A percentile compares a stretch with the other conserved stretches of the same genome.
Conservation (phyloP, 2,329 filamentous ascomycete species). For the Penicillium sp. region DNA sequence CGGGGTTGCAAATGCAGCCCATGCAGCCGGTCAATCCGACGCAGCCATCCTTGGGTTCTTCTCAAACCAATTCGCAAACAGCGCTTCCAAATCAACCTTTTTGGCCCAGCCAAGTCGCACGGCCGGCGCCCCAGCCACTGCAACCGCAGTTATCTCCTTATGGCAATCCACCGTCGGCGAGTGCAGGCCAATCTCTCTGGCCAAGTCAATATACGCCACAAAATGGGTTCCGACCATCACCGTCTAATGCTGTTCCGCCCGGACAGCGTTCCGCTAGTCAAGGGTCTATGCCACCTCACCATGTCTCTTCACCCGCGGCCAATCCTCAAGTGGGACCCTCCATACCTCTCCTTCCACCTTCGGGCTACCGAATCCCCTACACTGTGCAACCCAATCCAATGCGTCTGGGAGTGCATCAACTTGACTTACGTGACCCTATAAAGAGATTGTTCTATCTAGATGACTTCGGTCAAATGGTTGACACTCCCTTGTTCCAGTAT, state of each 20-base stretch:
- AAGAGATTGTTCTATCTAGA: slow-evolving; percentile 31
- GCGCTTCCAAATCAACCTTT: no score
- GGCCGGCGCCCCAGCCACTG: no score
- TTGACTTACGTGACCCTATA: slow-evolving; percentile 51
- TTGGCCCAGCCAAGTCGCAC: no score
- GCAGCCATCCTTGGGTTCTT: background rate
- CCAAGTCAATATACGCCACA: no score
- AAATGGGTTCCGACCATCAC: no score
- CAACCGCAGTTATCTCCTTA: no score
- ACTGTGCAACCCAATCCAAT: slow-evolving; percentile 15
- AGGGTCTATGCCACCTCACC: background rate
- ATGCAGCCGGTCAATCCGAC: background rate
- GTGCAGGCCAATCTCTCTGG: no score
- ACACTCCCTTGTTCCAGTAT: slow-evolving; percentile 35
- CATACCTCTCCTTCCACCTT: slow-evolving; percentile 10
- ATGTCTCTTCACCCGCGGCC: background rate
- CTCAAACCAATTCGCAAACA: no score
- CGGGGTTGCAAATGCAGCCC: background rate
- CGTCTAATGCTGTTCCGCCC: no score
- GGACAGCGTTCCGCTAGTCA: no score
- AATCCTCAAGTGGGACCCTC: background rate
- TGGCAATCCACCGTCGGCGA: no score
- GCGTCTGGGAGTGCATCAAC: slow-evolving; percentile 48
- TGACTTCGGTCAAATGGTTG: slow-evolving; percentile 12
- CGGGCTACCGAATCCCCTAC: slow-evolving; percentile 10